Conservation (phyloP, 805 yeast species). For the Lipomyces chichibuensis region DNA sequence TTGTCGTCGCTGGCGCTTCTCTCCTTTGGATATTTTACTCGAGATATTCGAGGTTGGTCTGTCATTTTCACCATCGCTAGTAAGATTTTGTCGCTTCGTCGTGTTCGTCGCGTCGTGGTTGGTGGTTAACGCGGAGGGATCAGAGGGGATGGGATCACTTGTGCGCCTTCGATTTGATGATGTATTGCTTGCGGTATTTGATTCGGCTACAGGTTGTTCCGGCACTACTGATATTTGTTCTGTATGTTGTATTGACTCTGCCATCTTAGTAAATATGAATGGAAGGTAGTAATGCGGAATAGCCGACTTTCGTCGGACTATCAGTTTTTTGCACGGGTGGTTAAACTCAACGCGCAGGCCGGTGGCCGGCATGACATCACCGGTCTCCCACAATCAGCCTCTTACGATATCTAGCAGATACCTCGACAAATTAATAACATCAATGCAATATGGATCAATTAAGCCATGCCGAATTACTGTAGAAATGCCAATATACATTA, state of each 20-base stretch:
- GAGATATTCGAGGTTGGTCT: not conserved
- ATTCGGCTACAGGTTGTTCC: not conserved
- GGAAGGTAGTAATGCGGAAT: not conserved
- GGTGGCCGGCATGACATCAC: too few species aligned
- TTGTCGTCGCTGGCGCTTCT: constrained; percentile 4
- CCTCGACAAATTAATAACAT: too few species aligned
- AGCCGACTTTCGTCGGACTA: not conserved
- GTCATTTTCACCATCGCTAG: not conserved
- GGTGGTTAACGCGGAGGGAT: not conserved
- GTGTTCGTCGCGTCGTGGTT: not conserved
- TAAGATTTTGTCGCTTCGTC: not conserved
- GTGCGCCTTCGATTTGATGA: not conserved
- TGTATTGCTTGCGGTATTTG: not conserved
- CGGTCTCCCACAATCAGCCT: too few species aligned
- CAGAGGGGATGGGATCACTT: not conserved
- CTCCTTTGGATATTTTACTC: not conserved
- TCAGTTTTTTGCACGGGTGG: too few species aligned
- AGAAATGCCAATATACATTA: not conserved
- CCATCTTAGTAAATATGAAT: not conserved
- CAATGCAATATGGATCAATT: not conserved
- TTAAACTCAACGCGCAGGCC: too few species aligned
- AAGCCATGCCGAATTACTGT: not conserved
- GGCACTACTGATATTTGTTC: not conserved
- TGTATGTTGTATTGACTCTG: not conserved
- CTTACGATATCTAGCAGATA: too few species aligned